These are phyloP conservation scores for Agastache rugosa DNA, from an alignment of 257 asterid species.

Conservation along the genomic window DNA sequence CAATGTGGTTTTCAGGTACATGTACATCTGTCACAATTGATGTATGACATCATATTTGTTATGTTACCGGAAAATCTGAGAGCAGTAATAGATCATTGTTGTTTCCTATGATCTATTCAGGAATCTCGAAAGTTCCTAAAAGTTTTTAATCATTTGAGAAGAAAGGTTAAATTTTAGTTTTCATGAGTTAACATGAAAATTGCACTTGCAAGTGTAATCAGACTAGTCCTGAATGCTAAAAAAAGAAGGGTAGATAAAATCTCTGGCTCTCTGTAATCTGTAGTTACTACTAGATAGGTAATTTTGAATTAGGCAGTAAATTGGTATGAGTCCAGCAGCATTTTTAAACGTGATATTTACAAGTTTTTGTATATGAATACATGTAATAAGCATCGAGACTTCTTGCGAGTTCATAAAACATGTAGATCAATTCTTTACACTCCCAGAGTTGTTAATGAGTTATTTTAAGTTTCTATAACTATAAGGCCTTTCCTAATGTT, in stretches of 20 bases:
- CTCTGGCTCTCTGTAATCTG: not conserved
- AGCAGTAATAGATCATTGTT: not conserved
- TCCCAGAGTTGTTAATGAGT: constrained; percentile 2
- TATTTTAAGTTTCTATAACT: not conserved
- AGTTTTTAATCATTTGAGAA: not conserved
- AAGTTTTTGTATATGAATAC: not conserved
- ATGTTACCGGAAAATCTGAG: constrained; percentile 4
- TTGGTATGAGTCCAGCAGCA: not conserved
- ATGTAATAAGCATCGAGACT: not conserved
- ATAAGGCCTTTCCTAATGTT: not conserved
- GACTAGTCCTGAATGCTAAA: constrained; percentile 2
- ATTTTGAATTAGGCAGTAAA: not conserved
- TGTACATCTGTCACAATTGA: constrained; percentile 7
- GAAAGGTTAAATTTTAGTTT: not conserved
- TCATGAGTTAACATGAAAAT: not conserved
- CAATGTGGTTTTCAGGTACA: not conserved
- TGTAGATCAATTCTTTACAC: not conserved
- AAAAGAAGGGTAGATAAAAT: not conserved
- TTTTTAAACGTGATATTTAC: not conserved
- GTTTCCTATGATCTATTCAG: not conserved
- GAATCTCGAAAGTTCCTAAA: constrained; percentile 6
- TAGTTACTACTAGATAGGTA: not conserved
- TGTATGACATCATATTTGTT: not conserved
- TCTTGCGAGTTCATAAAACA: not conserved
- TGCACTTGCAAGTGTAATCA: not conserved